Percentiles rank a stretch among this genome's conserved stretches.
These are phyloP conservation scores for Ganoderma boninense DNA, from an alignment of 1,284 basidiomycete species.

Conservation along the genomic window DNA sequence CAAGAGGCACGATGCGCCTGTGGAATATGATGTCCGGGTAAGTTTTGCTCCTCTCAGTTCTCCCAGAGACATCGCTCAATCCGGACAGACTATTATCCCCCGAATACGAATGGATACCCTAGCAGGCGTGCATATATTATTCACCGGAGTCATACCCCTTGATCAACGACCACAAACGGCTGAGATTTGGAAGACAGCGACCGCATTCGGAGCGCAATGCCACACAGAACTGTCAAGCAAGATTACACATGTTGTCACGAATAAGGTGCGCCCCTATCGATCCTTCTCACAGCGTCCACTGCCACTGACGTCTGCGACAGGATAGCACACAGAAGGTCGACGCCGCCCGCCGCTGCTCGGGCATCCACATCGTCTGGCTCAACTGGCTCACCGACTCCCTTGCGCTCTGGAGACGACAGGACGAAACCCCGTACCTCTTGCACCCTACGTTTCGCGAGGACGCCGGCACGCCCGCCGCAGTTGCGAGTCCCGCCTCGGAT, in stretches of 20 bases:
- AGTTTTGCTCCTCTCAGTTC: constrained; percentile 37
- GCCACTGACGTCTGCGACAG: constrained; percentile 45
- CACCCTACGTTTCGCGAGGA: constrained; percentile 47
- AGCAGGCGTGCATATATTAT: constrained; percentile 82
- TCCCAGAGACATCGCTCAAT: constrained; percentile 15
- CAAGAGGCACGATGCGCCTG: constrained; percentile 38
- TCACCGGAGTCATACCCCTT: constrained; percentile 94
- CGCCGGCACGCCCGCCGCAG: constrained; percentile 30
- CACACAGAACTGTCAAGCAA: constrained; percentile 70
- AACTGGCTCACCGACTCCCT: constrained; percentile 91
- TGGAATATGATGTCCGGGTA: constrained; percentile 69
- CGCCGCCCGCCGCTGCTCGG: constrained; percentile 72
- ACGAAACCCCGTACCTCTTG: constrained; percentile 77
- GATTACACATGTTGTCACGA: constrained; percentile 92
- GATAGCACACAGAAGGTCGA: constrained; percentile 93
- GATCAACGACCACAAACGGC: constrained; percentile 81
- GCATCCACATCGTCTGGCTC: constrained; percentile 85
- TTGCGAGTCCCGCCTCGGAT: constrained; percentile 57
- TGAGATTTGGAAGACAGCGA: constrained; percentile 89
- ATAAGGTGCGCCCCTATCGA: constrained; percentile 61
- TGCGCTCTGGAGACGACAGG: constrained; percentile 80
- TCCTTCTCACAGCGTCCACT: not conserved
- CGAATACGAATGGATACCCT: constrained; percentile 81
- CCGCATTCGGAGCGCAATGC: constrained; percentile 89
- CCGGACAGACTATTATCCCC: constrained; percentile 80